Percentiles rank a stretch among this genome's conserved stretches.
Evolutionary conservation across 2,329 filamentous ascomycete species (phyloP).

Genomic region (Penicillium decumbens): DNA sequence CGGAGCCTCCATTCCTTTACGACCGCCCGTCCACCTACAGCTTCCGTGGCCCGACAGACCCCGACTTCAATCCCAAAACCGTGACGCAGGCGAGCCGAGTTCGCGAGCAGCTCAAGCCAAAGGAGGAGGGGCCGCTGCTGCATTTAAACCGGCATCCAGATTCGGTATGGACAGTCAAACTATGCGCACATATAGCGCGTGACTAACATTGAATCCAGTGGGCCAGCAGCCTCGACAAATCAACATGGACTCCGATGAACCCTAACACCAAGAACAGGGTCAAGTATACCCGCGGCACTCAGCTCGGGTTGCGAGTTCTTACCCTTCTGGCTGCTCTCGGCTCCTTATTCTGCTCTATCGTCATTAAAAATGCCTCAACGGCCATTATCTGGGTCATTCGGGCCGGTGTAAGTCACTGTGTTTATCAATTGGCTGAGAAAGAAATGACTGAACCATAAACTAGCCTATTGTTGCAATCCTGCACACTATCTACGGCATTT

Average conservation of each 20-base stretch:
- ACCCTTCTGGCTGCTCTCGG: conserved; percentile 67
- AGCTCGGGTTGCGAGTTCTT: conserved; percentile 63
- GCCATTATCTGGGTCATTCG: conserved; percentile 70
- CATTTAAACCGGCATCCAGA: conserved; percentile 84
- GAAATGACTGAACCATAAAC: conserved; percentile 2
- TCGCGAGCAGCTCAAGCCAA: conserved; percentile 56
- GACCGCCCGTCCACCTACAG: conserved; percentile 52
- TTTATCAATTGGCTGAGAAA: not conserved
- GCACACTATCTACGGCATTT: conserved; percentile 72
- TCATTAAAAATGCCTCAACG: conserved; percentile 64
- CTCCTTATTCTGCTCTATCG: conserved; percentile 68
- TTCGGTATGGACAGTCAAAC: conserved; percentile 48
- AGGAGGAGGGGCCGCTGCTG: conserved; percentile 70
- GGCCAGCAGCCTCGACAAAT: conserved; percentile 53
- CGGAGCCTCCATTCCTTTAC: conserved; percentile 69
- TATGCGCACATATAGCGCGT: conserved; percentile 1
- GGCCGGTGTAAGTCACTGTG: conserved; percentile 58
- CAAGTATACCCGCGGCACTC: conserved; percentile 62
- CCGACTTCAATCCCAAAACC: conserved; percentile 79
- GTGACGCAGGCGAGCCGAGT: conserved; percentile 74
- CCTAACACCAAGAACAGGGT: conserved; percentile 66
- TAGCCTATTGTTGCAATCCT: conserved; percentile 71
- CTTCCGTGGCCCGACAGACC: conserved; percentile 49
- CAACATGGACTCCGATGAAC: conserved; percentile 62
- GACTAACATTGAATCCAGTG: conserved; percentile 31